A percentile compares a stretch with the other conserved stretches of the same genome.
Evolutionary conservation across 768 basidiomycete species (phyloP).

Genomic region (Strobilomyces echinocephalus): DNA sequence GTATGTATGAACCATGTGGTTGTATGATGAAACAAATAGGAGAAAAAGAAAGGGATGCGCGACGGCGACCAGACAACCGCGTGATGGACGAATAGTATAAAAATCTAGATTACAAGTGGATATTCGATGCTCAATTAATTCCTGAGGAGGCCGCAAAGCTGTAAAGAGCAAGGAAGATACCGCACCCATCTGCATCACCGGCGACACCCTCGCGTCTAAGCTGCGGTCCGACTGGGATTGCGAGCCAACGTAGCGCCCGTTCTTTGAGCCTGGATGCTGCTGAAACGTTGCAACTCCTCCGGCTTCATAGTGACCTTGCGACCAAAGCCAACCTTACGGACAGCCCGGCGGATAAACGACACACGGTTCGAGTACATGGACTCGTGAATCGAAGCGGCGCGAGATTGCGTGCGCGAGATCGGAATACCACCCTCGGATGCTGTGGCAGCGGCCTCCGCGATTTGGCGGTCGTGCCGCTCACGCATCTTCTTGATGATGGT

Average conservation of each 20-base stretch:
- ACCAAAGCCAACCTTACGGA: constrained; percentile 84
- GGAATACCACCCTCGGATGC: constrained; percentile 47
- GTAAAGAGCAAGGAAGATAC: constrained; percentile 20
- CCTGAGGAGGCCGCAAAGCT: constrained; percentile 11
- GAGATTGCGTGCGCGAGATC: constrained; percentile 82
- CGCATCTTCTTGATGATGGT: constrained; percentile 86
- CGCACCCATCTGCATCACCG: constrained; percentile 19
- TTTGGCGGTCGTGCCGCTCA: constrained; percentile 46
- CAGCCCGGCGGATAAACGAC: constrained; percentile 85
- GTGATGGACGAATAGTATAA: constrained; percentile 19
- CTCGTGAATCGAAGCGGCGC: constrained; percentile 86
- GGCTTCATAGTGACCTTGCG: constrained; percentile 75
- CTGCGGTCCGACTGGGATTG: constrained; percentile 62
- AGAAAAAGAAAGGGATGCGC: constrained; percentile 17
- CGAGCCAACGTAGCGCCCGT: constrained; percentile 75
- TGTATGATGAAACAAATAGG: constrained; percentile 8
- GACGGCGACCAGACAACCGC: constrained; percentile 13
- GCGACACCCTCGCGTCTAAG: constrained; percentile 27
- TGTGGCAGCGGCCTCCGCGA: constrained; percentile 36
- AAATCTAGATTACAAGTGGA: constrained; percentile 33
- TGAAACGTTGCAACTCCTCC: constrained; percentile 82
- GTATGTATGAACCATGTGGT: constrained; percentile 15
- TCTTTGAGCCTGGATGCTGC: constrained; percentile 76
- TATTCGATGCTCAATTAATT: constrained; percentile 27
- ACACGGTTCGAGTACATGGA: constrained; percentile 94